Base-by-base conservation (phyloP, 768 basidiomycete species). In the Mycena albidolilacea region DNA sequence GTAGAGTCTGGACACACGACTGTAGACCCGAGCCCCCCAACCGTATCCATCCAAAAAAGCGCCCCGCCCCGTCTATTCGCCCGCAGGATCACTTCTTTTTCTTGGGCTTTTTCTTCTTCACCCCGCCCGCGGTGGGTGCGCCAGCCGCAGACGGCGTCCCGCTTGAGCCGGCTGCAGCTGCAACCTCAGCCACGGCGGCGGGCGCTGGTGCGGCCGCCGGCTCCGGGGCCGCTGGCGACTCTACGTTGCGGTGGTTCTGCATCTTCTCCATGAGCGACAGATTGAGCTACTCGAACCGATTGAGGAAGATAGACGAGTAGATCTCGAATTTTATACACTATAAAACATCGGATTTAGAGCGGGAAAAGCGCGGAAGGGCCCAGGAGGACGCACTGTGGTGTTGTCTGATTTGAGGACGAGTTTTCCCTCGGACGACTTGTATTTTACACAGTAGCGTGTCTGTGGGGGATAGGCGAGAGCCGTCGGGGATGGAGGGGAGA, bases 301-400 rank as follows among this genome's bases (percentile, higher is more conserved):
- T 98, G 75, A 99, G 92, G 84, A 95, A 96, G 80, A 97, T 92
- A 64, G 95, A 95, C 3, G 97, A 98, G 77, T 93, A 92, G 1
- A 97, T 97, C 82, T 97, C 96, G 87, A 97, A 98, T 82, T 97
- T 98, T 77, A 98, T 87, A 81, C 96, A 97, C 97, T 99, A 80
- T 7, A 58, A 66, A 35, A 52, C 19, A 57, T 12, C 60, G 17
- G 23, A 19, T 46, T 70, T n/a, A 55, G 65, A 39, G 10, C 19
- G 23, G 15, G 62, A 30, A 70, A 39, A 63, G 43, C 43, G 35
- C 48, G 39, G n/a, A n/a, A 62, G 15, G 50, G 39, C 10, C 70
- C 8, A 61, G 43, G 37, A 46, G 37, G 48, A 87, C 94, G 77
- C 80, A 97, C 97, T 78, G 92, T 93, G 44, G 87, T 89, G 81